phyloP scores from a whole-genome alignment of 2,329 filamentous ascomycete species.

The Aspergillus awamori region DNA sequence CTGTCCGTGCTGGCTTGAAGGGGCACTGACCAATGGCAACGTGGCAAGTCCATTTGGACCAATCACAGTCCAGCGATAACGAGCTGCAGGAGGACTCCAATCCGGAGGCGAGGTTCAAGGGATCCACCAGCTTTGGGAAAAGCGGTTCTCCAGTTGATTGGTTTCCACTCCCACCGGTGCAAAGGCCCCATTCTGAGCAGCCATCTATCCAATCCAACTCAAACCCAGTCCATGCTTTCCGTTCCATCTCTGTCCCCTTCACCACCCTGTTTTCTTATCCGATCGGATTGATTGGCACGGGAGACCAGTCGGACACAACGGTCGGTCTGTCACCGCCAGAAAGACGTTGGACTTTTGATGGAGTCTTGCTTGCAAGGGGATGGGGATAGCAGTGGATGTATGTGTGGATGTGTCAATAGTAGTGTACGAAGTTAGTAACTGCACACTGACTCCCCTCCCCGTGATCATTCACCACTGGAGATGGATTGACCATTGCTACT shows the following conservation, averaged over 20 bases:
- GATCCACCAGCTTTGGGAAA: slow-evolving; percentile 18
- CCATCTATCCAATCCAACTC: slow-evolving; percentile 3
- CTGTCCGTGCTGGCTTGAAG: slow-evolving; percentile 23
- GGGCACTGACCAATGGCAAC: slow-evolving; percentile 20
- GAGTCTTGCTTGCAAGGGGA: slow-evolving; percentile 5
- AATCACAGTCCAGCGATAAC: slow-evolving; percentile 24
- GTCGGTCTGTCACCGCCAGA: slow-evolving; percentile 13
- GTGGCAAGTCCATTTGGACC: background rate
- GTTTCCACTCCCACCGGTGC: slow-evolving; percentile 14
- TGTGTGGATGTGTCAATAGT: too few relatives aligned
- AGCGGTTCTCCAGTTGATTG: slow-evolving; percentile 21
- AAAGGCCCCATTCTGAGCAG: background rate
- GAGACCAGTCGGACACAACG: background rate
- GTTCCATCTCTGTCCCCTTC: background rate
- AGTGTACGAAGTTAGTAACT: too few relatives aligned
- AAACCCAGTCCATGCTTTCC: background rate
- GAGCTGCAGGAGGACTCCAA: slow-evolving; percentile 20
- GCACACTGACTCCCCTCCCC: too few relatives aligned
- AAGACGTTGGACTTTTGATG: background rate
- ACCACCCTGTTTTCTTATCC: background rate
- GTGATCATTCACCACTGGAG: background rate
- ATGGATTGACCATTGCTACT: too few relatives aligned
- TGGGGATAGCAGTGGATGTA: background rate
- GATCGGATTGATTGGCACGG: slow-evolving; percentile 11
- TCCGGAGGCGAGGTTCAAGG: slow-evolving; percentile 17